Conservation (phyloP, 306 rosid genomes). For the Luffa acutangula region DNA sequence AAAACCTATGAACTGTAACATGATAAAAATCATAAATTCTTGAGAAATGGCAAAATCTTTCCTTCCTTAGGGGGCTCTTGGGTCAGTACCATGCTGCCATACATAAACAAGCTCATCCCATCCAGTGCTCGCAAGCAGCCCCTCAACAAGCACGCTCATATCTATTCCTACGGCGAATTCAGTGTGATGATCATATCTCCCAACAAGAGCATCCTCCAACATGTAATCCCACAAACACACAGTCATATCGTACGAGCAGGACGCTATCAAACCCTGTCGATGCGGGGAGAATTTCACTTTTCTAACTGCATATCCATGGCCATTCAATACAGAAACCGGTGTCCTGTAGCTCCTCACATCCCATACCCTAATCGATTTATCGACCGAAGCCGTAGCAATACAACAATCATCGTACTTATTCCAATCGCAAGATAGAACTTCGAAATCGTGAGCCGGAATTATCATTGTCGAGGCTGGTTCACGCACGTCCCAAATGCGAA, state of each 20-base stretch:
- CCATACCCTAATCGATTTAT: constrained; percentile 79
- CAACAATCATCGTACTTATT: constrained; percentile 82
- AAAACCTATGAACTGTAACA: constrained; percentile 6
- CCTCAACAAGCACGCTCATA: constrained; percentile 91
- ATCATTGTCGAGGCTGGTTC: constrained; percentile 80
- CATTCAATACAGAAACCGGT: constrained; percentile 62
- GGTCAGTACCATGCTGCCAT: constrained; percentile 92
- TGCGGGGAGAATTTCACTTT: constrained; percentile 78
- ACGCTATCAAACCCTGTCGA: constrained; percentile 42
- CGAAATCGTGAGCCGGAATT: constrained; percentile 64
- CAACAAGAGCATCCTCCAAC: constrained; percentile 85
- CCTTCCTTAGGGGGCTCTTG: constrained; percentile 50
- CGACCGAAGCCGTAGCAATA: constrained; percentile 72
- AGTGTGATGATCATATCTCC: constrained; percentile 73
- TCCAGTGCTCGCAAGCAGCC: constrained; percentile 79
- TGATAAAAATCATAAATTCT: neutral
- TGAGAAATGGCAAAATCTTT: constrained; percentile 3
- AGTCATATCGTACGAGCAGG: constrained; percentile 86
- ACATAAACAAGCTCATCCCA: constrained; percentile 94
- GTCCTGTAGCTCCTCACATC: constrained; percentile 54
- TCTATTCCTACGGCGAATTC: constrained; percentile 93
- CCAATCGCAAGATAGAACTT: constrained; percentile 74
- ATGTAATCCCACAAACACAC: constrained; percentile 85
- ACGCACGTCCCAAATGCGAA: constrained; percentile 84
- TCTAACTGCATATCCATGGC: constrained; percentile 76